phyloP scores from a whole-genome alignment of 306 rosid species.

The Lathyrus tuberosus region DNA sequence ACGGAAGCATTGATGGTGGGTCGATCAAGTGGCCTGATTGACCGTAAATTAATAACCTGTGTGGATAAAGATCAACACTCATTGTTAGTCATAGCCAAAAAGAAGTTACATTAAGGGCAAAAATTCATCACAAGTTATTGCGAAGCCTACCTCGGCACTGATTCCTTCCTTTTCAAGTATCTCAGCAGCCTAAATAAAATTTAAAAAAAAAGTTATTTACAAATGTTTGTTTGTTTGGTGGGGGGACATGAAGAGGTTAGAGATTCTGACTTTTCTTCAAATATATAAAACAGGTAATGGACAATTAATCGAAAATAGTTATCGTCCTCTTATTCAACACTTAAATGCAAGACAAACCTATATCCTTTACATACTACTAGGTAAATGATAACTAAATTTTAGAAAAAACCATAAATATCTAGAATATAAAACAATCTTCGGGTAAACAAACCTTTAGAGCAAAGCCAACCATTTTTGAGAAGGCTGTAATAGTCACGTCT shows the following conservation, averaged over 20 bases:
- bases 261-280: constrained; percentile 13
- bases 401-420: constrained; percentile 26
- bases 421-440: constrained; percentile 27
- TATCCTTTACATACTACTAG: constrained; percentile 22
- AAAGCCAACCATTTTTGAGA: constrained; percentile 94
- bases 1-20: constrained; percentile 89
- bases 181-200: constrained; percentile 83
- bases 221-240: constrained; percentile 14
- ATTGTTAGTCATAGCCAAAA: constrained; percentile 26
- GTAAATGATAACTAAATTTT: constrained; percentile 26
- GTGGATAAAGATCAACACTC: constrained; percentile 18
- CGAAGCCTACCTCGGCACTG: constrained; percentile 80
- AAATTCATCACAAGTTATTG: constrained; percentile 24
- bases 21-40: constrained; percentile 96
- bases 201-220: constrained; percentile 29
- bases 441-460: constrained; percentile 79
- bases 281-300: background rate
- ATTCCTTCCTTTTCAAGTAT: constrained; percentile 87
- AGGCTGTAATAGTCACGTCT: constrained; percentile 96
- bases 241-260: background rate
- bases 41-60: constrained; percentile 89
- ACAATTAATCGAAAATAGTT: background rate
- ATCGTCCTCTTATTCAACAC: constrained; percentile 13
- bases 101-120: background rate
- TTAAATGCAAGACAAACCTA: constrained; percentile 29